Evolutionary conservation across 306 rosid genomes (phyloP).

Genomic region (Rosa multiflora): DNA sequence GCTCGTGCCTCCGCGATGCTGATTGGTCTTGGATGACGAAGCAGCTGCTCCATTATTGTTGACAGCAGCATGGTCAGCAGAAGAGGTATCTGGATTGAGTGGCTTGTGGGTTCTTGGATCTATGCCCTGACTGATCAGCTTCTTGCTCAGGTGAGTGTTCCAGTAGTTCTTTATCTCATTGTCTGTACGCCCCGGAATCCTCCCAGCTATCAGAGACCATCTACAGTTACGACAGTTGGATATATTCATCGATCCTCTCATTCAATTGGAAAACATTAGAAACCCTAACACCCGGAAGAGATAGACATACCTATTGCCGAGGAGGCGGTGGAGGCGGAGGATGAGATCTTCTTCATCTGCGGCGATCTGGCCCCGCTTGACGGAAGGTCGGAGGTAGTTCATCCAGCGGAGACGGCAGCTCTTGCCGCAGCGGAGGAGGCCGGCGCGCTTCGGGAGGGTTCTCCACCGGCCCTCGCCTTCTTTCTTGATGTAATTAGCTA

Average conservation of each 20-base stretch:
- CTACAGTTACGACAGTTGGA: conserved; percentile 18
- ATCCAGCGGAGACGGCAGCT: conserved; percentile 97
- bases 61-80: background rate
- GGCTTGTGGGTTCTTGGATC: conserved; percentile 95
- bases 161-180: conserved; percentile 90
- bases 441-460: conserved; percentile 73
- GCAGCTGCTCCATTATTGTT: background rate
- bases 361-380: conserved; percentile 90
- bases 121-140: conserved; percentile 83
- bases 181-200: conserved; percentile 86
- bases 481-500: conserved; percentile 47
- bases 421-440: conserved; percentile 82
- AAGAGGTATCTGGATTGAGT: conserved; percentile 24
- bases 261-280: background rate
- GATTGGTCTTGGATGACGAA: conserved; percentile 1
- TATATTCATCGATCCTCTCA: background rate
- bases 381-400: conserved; percentile 90
- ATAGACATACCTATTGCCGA: conserved; percentile 58
- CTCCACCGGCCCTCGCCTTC: conserved; percentile 94
- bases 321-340: conserved; percentile 93
- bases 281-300: conserved; percentile 7
- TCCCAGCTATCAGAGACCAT: conserved; percentile 96
- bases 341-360: conserved; percentile 92
- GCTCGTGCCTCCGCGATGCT: background rate
- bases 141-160: conserved; percentile 93